phyloP scores from a whole-genome alignment of 2,329 filamentous ascomycete genomes.

The Scedosporium aurantiacum region DNA sequence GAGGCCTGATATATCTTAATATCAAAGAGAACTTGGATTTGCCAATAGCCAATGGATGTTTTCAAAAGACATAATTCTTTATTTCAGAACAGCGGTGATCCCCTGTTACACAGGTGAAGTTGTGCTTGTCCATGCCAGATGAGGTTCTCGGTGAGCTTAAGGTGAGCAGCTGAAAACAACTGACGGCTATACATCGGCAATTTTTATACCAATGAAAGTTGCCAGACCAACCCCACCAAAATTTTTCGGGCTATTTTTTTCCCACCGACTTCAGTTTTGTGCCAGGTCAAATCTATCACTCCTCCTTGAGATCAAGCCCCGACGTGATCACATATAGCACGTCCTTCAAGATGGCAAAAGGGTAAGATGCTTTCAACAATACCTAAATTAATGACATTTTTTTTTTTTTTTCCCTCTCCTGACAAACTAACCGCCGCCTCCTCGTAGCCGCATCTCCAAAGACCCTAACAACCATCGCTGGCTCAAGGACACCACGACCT shows the following conservation, averaged over 20 bases:
- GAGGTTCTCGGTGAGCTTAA: neutral
- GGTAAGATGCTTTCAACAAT: neutral
- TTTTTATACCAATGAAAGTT: neutral
- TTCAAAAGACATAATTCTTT: no score
- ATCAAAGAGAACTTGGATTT: no score
- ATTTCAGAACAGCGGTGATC: no score
- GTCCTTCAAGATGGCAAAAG: slow-evolving; percentile 1
- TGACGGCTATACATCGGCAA: neutral
- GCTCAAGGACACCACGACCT: slow-evolving; percentile 69
- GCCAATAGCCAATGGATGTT: no score
- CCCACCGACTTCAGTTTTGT: neutral
- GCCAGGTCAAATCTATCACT: neutral
- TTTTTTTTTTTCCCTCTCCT: neutral
- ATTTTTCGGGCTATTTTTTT: neutral
- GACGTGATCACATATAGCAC: neutral
- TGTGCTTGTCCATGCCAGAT: no score
- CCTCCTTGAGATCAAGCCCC: neutral
- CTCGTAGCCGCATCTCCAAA: slow-evolving; percentile 45
- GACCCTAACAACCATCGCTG: slow-evolving; percentile 96
- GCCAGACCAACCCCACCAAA: slow-evolving; percentile 4
- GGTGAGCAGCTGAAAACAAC: neutral
- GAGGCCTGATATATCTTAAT: no score
- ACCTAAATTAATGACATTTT: no score
- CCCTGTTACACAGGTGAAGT: no score
- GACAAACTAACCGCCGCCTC: neutral